phyloP scores from a whole-genome alignment of 805 yeast genomes.

The Clavispora vitiphila region DNA sequence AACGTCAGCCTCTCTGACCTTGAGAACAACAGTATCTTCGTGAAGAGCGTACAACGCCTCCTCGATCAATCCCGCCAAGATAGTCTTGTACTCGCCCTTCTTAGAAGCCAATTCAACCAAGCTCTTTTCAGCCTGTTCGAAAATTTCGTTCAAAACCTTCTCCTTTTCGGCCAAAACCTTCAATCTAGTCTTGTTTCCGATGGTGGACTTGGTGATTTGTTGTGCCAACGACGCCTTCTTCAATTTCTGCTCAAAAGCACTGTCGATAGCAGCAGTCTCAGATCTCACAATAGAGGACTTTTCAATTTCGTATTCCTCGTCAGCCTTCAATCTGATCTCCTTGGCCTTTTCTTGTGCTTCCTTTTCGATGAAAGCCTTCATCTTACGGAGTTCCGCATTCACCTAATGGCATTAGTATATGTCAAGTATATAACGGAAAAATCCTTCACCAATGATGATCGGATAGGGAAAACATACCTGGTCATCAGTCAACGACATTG shows the following conservation, averaged over 20 bases:
- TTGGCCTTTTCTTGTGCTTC: slow-evolving; percentile 99
- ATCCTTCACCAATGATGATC: background rate
- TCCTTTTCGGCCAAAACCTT: slow-evolving; percentile 81
- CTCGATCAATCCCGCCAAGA: slow-evolving; percentile 72
- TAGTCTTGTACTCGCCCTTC: slow-evolving; percentile 54
- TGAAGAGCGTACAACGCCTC: slow-evolving; percentile 68
- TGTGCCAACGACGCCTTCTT: slow-evolving; percentile 91
- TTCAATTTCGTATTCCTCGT: slow-evolving; percentile 97
- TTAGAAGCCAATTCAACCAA: slow-evolving; percentile 56
- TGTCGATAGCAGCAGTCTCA: slow-evolving; percentile 85
- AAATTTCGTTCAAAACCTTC: slow-evolving; percentile 67
- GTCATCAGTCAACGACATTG: slow-evolving; percentile 28
- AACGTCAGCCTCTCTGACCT: slow-evolving; percentile 64
- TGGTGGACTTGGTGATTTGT: slow-evolving; percentile 92
- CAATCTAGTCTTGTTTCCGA: slow-evolving; percentile 92
- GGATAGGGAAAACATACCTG: slow-evolving; percentile 18
- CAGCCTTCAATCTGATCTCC: slow-evolving; percentile 92
- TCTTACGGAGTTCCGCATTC: slow-evolving; percentile 90
- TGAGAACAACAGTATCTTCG: slow-evolving; percentile 63
- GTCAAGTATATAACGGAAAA: no score
- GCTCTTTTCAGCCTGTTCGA: slow-evolving; percentile 61
- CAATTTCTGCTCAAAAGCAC: slow-evolving; percentile 70
- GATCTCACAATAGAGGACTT: slow-evolving; percentile 92
- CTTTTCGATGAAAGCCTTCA: slow-evolving; percentile 98
- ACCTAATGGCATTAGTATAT: slow-evolving; percentile 46